These are phyloP conservation scores for Begonia loranthoides DNA, from an alignment of 306 rosid species.

Conservation along the genomic window DNA sequence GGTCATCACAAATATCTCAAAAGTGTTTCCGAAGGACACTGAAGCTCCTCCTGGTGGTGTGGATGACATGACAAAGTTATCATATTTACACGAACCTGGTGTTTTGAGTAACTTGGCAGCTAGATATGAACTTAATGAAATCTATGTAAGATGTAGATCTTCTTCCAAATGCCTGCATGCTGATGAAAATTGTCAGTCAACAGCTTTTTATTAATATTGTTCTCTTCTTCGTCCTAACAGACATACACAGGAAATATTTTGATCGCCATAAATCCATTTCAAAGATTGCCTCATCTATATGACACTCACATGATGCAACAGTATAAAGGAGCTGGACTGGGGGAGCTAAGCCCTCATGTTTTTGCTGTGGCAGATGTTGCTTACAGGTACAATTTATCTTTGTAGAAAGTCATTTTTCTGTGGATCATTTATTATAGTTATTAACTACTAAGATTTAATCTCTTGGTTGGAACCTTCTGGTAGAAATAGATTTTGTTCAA, in stretches of 20 bases:
- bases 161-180: conserved; percentile 1
- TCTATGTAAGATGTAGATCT: conserved; percentile 55
- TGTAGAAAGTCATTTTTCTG: too few relatives aligned
- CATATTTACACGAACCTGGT: conserved; percentile 21
- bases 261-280: conserved; percentile 98
- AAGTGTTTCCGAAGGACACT: conserved; percentile 86
- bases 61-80: too few relatives aligned
- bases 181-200: conserved; percentile 14
- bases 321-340: conserved; percentile 90
- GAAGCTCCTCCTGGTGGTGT: conserved; percentile 92
- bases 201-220: conserved; percentile 12
- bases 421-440: too few relatives aligned
- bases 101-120: conserved; percentile 95
- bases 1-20: conserved; percentile 72
- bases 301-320: conserved; percentile 99
- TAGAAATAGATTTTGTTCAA: too few relatives aligned
- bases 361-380: conserved; percentile 99
- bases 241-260: conserved; percentile 97
- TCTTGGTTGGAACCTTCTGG: too few relatives aligned
- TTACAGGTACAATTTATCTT: conserved; percentile 47
- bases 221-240: conserved; percentile 38
- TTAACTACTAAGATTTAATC: too few relatives aligned
- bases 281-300: conserved; percentile 91
- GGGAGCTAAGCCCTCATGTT: conserved; percentile 99
- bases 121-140: conserved; percentile 98